Evolutionary conservation across 768 basidiomycete species (phyloP).

Genomic region (Cyclocybe cylindracea): DNA sequence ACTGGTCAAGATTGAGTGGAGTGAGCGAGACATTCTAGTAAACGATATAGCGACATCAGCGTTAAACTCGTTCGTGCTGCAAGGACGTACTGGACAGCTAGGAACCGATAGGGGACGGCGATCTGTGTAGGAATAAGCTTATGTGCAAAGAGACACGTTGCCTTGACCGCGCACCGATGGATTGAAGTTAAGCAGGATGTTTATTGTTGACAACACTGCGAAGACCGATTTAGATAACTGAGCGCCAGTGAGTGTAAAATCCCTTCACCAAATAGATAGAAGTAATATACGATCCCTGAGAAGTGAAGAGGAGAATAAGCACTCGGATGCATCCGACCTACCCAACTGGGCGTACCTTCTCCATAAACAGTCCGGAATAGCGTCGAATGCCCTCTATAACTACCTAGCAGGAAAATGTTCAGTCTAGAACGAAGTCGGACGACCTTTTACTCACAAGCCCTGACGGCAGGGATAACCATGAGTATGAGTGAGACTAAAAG

Average conservation of each 20-base stretch:
- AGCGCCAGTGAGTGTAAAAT: neutral
- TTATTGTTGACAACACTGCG: slow-evolving; percentile 11
- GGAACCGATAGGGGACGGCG: slow-evolving; percentile 4
- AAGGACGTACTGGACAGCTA: slow-evolving; percentile 7
- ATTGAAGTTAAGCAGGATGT: slow-evolving; percentile 6
- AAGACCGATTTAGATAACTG: neutral
- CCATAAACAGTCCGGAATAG: slow-evolving; percentile 9
- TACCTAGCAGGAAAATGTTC: neutral
- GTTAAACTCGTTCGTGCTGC: neutral
- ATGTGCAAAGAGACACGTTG: too few species aligned
- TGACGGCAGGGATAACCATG: slow-evolving; percentile 11
- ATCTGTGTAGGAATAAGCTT: neutral
- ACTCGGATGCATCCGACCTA: neutral
- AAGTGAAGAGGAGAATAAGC: neutral
- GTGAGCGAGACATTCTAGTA: neutral
- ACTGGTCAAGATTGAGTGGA: slow-evolving; percentile 11
- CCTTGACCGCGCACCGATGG: slow-evolving; percentile 5
- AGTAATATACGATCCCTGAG: slow-evolving; percentile 12
- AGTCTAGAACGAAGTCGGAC: too few species aligned
- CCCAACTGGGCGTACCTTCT: slow-evolving; percentile 2
- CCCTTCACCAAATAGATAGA: slow-evolving; percentile 14
- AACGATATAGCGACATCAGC: neutral
- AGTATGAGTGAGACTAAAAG: slow-evolving; percentile 9
- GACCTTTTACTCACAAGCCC: slow-evolving; percentile 3
- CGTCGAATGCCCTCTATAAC: slow-evolving; percentile 5